Evolutionary conservation across 768 basidiomycete genomes (phyloP), one percentile per base, ranked within the genome.

Genomic region (Pleurotus sapidus): DNA sequence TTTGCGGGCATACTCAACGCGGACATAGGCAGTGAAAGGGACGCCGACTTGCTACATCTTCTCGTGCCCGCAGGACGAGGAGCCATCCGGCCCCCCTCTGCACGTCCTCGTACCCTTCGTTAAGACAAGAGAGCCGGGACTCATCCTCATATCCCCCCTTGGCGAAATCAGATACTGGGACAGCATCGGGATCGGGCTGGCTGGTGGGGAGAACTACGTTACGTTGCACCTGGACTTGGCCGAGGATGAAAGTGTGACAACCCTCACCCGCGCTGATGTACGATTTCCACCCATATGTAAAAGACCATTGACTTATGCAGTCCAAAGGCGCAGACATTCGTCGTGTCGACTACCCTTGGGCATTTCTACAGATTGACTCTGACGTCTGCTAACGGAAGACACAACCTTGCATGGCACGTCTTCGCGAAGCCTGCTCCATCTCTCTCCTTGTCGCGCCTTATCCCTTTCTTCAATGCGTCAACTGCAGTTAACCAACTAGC

Each of bases 121-220:
- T 11, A 59, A 78, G 3, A 78, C 83, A 11, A 83, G 90, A 42
- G 95, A 98, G 72, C 95, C 95, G 3, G 94, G 94, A 23, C 82
- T 96, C 39, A 84, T 97, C 43, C 80, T 95, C 51, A 73, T 91
- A 49, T 88, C 89, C 6, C 73, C 81, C 5, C 72, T 79, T 0
- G 95, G 95, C 3, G 76, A 85, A 60, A 73, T 93, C 56, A 84
- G 91, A 38, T 91, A 92, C 68, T 98, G 95, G 95, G 88, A 94
- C 56, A 88, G 86, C 59, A 88, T 95, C 43, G 87, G 87, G 3
- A 89, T 88, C 58, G 91, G 91, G 14, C 81, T 93, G 12, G 89
- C 91, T 2, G 91, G 91, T 11, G 91, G 89, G 7, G 82, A 89
- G 38, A 84, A 84, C 59, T 88, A 78, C 64, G 77, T 78, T 8